Evolutionary conservation across 345 rosid genomes (phyloP).

Genomic region (Lenwebbia sp.): DNA sequence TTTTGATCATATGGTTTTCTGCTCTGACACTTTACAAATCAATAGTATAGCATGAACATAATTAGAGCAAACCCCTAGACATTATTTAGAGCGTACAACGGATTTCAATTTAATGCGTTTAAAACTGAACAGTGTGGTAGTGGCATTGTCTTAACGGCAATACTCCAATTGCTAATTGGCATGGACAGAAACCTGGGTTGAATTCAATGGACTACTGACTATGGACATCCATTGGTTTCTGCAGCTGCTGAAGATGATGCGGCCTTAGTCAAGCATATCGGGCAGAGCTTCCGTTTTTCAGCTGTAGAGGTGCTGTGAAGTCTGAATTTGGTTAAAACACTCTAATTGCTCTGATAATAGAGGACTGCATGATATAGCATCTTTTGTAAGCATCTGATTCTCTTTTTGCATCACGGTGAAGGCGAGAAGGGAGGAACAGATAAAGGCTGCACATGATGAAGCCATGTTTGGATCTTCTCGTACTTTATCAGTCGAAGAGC

Average conservation of each 20-base stretch:
- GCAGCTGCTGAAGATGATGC: conserved; percentile 83
- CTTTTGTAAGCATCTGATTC: background rate
- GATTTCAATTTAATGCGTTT: background rate
- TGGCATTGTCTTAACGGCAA: background rate
- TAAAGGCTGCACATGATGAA: conserved; percentile 74
- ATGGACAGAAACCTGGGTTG: background rate
- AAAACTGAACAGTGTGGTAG: background rate
- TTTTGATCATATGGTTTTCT: background rate
- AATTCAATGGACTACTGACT: background rate
- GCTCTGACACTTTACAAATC: background rate
- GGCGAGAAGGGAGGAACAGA: conserved; percentile 71
- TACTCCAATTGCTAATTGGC: background rate
- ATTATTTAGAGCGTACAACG: background rate
- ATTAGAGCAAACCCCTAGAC: background rate
- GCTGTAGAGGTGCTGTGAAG: conserved; percentile 51
- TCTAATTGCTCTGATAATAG: background rate
- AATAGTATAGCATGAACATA: background rate
- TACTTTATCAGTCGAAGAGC: conserved; percentile 3
- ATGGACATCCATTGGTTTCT: background rate
- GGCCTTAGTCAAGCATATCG: conserved; percentile 68
- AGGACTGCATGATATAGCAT: background rate
- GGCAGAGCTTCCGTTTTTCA: conserved; percentile 79
- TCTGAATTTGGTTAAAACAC: background rate
- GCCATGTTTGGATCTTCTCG: conserved; percentile 85
- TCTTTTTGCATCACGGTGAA: conserved; percentile 4